Evolutionary conservation across 331 rosid species (phyloP), one percentile per base, ranked within the genome.

Genomic region (Quercus tomentella): DNA sequence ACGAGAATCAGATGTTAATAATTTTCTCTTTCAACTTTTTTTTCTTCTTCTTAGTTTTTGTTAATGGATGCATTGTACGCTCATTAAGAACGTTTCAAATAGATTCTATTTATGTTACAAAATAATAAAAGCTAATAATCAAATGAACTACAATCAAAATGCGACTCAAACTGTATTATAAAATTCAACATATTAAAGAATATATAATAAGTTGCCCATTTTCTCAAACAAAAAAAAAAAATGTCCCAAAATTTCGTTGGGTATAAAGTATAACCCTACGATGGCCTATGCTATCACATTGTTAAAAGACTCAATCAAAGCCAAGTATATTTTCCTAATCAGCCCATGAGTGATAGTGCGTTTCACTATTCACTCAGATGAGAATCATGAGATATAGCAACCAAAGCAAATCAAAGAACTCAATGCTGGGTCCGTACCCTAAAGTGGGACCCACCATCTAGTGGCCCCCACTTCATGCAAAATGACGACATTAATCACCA

Each of bases 401-500:
- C 4, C 5, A 10, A 41, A 41, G 45, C 45, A 41, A 41, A 41
- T 3, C 45, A 41, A 8, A 22, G 33, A 22, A 60, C 66, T 20
- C 52, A 18, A n/a, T 23, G 41, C 41, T 0, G 51, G 72, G 72
- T 66, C 72, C 72, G 12, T 41, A 41, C 26, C 14, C 37, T 15
- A 4, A 9, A 8, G 14, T 17, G 26, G n/a, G 10, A 17, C 63
- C 28, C 63, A 18, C 63, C 63, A 57, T 37, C 3, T 37, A 41
- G 2, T n/a, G 43, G 37, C 41, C 21, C 72, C 52, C 72, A 67
- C 52, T 67, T n/a, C 72, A 67, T 35, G 72, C 52, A 67, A 33
- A 6, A 35, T 85, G 87, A 82, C 89, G 65, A 74, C 82, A 85
- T 51, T 33, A 60, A 67, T 67, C 68, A 56, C 80, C 72, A 9